Base-by-base conservation (phyloP, 805 yeast genomes). In the Yamadazyma takamatsuzukensis region DNA sequence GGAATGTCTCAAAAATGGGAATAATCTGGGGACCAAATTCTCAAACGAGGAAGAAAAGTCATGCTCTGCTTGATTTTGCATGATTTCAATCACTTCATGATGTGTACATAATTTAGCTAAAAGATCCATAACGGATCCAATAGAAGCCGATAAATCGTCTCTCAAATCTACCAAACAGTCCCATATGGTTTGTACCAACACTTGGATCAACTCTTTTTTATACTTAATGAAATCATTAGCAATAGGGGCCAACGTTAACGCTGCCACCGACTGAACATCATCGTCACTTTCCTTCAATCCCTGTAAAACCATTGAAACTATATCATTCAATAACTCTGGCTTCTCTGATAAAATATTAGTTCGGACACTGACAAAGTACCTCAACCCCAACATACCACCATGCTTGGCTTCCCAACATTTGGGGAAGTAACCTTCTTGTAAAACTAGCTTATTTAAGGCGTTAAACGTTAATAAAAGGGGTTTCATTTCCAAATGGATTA, bases 251-350 rank as follows among this genome's bases (percentile, higher is more conserved):
- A 93, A 64, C 1, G 96, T 87, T 2, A 95, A 83, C 0, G 98
- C 97, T 15, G 96, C 88, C 28, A 90, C 96, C 6, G 96, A 88
- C 56, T 94, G 97, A 16, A 93, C 97, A 54, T 93, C 99, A 56
- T 89, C 97, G 47, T 88, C 95, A 34, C 78, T 71, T 41, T 78
- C 80, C 33, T 65, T 59, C 29, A 93, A 63, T 3, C 97, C 96
- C 58, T 84, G 86, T 26, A 93, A 64, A 1, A 93, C 97, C 74
- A 93, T 84, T 26, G 77, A 70, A 3, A 89, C 80, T 1, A 89
- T 88, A 33, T 74, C 73, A 39, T 82, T 82, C 21, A 93, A 64
- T 19, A 80, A 54, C 11, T 76, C 68, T 2, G 77, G 70, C 33
- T 76, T 72, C 9, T 69, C 56, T 19, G 81, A 65, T 15, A 90